Conservation (phyloP, 2,329 filamentous ascomycete species). For the Sporothrix phasma region DNA sequence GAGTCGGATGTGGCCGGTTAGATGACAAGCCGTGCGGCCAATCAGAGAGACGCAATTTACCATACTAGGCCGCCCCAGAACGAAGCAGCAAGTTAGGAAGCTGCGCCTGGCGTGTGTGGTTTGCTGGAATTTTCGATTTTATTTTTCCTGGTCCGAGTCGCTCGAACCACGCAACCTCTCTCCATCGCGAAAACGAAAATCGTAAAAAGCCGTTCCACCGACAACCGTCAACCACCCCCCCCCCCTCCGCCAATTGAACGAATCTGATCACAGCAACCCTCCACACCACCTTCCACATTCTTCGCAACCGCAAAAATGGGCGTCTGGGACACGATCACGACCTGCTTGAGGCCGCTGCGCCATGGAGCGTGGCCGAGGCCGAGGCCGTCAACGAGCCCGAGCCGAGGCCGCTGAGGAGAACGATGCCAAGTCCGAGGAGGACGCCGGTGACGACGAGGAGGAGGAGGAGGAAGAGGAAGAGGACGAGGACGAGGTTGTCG, state of each 20-base stretch:
- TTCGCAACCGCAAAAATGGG: conserved; percentile 38
- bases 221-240: neutral
- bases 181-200: neutral
- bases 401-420: conserved; percentile 45
- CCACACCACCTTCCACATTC: neutral
- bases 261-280: neutral
- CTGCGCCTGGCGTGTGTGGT: neutral
- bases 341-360: conserved; percentile 54
- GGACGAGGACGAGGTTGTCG: conserved; percentile 72
- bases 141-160: conserved; percentile 1
- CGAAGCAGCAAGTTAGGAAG: neutral
- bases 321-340: conserved; percentile 57
- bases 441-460: conserved; percentile 43
- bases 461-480: conserved; percentile 50
- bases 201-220: conserved; percentile 7
- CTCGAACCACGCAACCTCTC: conserved; percentile 10
- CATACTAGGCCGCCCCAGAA: neutral
- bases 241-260: neutral
- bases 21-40: neutral
- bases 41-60: conserved; percentile 21
- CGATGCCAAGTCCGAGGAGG: conserved; percentile 47
- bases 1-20: conserved; percentile 19
- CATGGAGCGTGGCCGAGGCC: conserved; percentile 55
- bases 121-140: conserved; percentile 10
- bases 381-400: conserved; percentile 47